Evolutionary conservation across 345 rosid species (phyloP).

Genomic region (Cardamine chenopodiifolia): DNA sequence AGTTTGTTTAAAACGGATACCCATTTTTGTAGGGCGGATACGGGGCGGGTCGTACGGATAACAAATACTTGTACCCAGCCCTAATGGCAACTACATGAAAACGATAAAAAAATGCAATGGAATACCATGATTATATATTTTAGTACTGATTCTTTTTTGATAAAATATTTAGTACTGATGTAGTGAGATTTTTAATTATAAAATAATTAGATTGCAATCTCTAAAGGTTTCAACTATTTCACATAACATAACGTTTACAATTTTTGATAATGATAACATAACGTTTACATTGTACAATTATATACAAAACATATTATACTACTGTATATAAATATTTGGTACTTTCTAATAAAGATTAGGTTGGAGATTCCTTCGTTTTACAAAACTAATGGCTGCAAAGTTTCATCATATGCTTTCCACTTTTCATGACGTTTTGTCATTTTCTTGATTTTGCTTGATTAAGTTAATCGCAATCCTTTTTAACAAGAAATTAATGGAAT

Average conservation of each 20-base stretch:
- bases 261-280: too few relatives aligned
- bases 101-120: neutral
- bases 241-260: constrained; percentile 4
- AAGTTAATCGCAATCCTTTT: constrained; percentile 1
- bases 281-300: neutral
- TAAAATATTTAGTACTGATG: constrained; percentile 19
- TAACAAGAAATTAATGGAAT: neutral
- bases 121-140: constrained; percentile 20
- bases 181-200: constrained; percentile 18
- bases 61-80: too few relatives aligned
- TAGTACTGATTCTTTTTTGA: neutral
- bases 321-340: neutral
- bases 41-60: too few relatives aligned
- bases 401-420: constrained; percentile 35
- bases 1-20: too few relatives aligned
- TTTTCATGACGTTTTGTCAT: constrained; percentile 31
- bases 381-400: constrained; percentile 25
- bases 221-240: neutral
- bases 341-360: neutral
- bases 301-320: neutral
- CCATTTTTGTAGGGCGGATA: too few relatives aligned
- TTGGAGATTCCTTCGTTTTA: constrained; percentile 29
- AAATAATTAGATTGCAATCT: constrained; percentile 13
- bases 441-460: neutral
- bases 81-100: neutral